Conservation (phyloP, 306 rosid species). For the Inga leiocalycina region DNA sequence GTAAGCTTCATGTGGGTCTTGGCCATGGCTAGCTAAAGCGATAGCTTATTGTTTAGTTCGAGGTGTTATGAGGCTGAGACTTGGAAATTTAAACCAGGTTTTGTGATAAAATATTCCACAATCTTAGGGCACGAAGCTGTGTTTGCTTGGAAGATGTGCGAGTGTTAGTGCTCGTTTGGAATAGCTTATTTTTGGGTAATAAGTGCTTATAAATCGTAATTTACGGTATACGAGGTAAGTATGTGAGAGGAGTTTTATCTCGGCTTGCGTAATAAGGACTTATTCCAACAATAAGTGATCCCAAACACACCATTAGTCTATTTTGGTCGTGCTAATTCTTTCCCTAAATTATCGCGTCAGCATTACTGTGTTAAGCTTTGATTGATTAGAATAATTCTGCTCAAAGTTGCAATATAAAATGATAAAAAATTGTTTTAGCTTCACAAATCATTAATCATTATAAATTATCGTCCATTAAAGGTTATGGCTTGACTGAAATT, state of each 20-base stretch:
- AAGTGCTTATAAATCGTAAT: too few relatives aligned
- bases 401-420: background rate
- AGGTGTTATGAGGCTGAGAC: background rate
- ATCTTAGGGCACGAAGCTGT: conserved; percentile 42
- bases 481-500: background rate
- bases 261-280: too few relatives aligned
- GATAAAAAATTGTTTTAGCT: background rate
- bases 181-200: too few relatives aligned
- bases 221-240: too few relatives aligned
- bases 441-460: background rate
- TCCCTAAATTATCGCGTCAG: conserved; percentile 30
- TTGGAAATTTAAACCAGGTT: conserved; percentile 29
- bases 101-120: conserved; percentile 37
- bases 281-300: too few relatives aligned
- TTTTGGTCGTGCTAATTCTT: background rate
- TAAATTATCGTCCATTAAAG: background rate
- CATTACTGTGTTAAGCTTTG: background rate
- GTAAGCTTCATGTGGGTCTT: conserved; percentile 39
- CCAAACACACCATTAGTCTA: too few relatives aligned
- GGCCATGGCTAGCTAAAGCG: conserved; percentile 39
- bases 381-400: background rate
- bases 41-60: background rate
- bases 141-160: conserved; percentile 42
- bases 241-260: too few relatives aligned
- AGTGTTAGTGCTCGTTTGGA: too few relatives aligned